Conservation (phyloP, 2,329 filamentous ascomycete genomes). For the Massarina eburnea region DNA sequence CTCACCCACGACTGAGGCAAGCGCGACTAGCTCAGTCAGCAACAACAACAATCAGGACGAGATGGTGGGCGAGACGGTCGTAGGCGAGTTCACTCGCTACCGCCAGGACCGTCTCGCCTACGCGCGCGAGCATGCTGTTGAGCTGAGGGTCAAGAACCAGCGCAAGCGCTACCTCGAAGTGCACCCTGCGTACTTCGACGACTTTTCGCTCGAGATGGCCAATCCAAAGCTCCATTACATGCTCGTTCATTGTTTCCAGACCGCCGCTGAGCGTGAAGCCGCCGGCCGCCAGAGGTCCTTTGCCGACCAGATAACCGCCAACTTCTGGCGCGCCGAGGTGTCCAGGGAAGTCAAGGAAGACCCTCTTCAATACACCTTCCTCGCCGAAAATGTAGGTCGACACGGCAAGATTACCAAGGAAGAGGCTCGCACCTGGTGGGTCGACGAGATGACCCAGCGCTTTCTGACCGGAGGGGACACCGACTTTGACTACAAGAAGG, state of each 20-base stretch:
- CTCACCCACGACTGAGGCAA: too few relatives aligned
- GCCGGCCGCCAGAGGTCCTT: slow-evolving; percentile 77
- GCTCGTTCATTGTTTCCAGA: slow-evolving; percentile 76
- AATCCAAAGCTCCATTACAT: slow-evolving; percentile 81
- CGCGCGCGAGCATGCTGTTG: slow-evolving; percentile 12
- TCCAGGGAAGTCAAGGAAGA: slow-evolving; percentile 66
- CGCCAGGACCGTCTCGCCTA: slow-evolving; percentile 21
- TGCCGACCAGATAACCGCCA: slow-evolving; percentile 75
- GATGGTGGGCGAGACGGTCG: slow-evolving; percentile 12
- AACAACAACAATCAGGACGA: slow-evolving; percentile 12
- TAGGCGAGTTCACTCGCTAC: slow-evolving; percentile 16
- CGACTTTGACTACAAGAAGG: slow-evolving; percentile 73
- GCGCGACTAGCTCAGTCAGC: too few relatives aligned
- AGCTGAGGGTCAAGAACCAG: slow-evolving; percentile 70
- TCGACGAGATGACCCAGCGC: slow-evolving; percentile 68
- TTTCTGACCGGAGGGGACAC: slow-evolving; percentile 75
- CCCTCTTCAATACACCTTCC: slow-evolving; percentile 53
- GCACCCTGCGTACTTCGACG: slow-evolving; percentile 71
- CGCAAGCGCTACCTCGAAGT: slow-evolving; percentile 74
- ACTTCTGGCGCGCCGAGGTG: slow-evolving; percentile 74
- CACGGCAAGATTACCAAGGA: slow-evolving; percentile 63
- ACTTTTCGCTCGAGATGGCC: slow-evolving; percentile 62
- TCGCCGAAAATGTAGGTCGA: slow-evolving; percentile 60
- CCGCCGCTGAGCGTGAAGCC: slow-evolving; percentile 69
- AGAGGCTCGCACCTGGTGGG: slow-evolving; percentile 70